Percentiles rank a stretch among this genome's conserved stretches.
Conservation (phyloP, 2,329 filamentous ascomycete genomes). For the Chaetomium strumarium region DNA sequence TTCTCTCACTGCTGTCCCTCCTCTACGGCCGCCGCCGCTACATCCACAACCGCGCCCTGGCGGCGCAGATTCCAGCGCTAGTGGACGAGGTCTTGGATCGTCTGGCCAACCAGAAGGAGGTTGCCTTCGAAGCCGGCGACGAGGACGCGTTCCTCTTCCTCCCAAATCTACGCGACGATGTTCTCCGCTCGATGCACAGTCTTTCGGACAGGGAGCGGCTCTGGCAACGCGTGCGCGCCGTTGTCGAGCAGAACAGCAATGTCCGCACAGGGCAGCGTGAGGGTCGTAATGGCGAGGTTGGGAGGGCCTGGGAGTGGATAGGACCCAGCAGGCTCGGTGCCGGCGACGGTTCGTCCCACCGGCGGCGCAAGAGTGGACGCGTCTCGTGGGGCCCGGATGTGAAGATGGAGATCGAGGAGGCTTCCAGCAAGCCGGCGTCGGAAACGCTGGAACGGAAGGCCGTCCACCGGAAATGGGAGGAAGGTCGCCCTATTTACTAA, state of each 20-base stretch:
- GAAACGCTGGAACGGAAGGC: conserved; percentile 25
- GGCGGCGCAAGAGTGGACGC: conserved; percentile 48
- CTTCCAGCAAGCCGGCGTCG: not conserved
- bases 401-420: conserved; percentile 30
- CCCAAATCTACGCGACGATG: conserved; percentile 84
- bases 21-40: conserved; percentile 62
- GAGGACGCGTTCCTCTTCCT: conserved; percentile 79
- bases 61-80: conserved; percentile 70
- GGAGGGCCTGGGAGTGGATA: conserved; percentile 65
- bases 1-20: conserved; percentile 42
- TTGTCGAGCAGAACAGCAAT: conserved; percentile 93
- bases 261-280: conserved; percentile 70
- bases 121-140: conserved; percentile 66
- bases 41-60: conserved; percentile 56
- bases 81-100: conserved; percentile 81
- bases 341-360: conserved; percentile 29
- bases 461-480: conserved; percentile 35
- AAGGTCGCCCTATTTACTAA: conserved; percentile 29
- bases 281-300: conserved; percentile 59
- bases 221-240: conserved; percentile 74
- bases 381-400: conserved; percentile 41
- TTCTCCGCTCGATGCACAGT: conserved; percentile 75
- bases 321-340: conserved; percentile 47
- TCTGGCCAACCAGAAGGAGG: conserved; percentile 74
- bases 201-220: conserved; percentile 69